Evolutionary conservation across 495 filamentous ascomycete genomes (phyloP).

Genomic region (Aspergillus sclerotioniger): DNA sequence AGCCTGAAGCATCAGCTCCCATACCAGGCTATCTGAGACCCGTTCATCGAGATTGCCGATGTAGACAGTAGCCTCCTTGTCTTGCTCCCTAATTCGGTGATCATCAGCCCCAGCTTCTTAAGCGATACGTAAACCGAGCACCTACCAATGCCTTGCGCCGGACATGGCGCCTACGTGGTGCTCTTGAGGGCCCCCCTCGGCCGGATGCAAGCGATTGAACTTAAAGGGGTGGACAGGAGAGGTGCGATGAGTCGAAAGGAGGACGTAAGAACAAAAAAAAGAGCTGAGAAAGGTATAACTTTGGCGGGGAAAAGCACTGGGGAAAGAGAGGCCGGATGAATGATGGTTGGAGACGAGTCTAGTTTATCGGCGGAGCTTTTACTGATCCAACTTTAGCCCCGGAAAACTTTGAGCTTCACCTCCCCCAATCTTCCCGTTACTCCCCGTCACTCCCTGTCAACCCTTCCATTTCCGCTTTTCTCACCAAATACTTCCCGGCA

Average conservation of each 20-base stretch:
- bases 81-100: constrained; percentile 74
- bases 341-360: constrained; percentile 3
- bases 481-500: background rate
- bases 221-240: background rate
- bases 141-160: constrained; percentile 78
- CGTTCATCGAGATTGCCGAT: constrained; percentile 98
- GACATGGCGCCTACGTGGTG: constrained; percentile 50
- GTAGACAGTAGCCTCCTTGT: constrained; percentile 98
- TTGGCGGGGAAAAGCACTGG: background rate
- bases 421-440: constrained; percentile 16
- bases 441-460: constrained; percentile 5
- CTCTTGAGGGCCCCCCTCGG: constrained; percentile 8
- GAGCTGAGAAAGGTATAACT: background rate
- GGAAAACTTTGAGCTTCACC: constrained; percentile 36
- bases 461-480: background rate
- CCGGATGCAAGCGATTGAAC: background rate
- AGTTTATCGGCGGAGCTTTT: constrained; percentile 19
- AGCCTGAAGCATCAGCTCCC: constrained; percentile 96
- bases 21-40: constrained; percentile 83
- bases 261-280: background rate
- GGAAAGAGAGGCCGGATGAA: background rate
- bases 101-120: background rate
- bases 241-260: background rate
- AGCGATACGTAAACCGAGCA: background rate
- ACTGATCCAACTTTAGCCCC: constrained; percentile 16